Evolutionary conservation across 169 alveolate species (phyloP).

Genomic region (Plasmodium yoelii): DNA sequence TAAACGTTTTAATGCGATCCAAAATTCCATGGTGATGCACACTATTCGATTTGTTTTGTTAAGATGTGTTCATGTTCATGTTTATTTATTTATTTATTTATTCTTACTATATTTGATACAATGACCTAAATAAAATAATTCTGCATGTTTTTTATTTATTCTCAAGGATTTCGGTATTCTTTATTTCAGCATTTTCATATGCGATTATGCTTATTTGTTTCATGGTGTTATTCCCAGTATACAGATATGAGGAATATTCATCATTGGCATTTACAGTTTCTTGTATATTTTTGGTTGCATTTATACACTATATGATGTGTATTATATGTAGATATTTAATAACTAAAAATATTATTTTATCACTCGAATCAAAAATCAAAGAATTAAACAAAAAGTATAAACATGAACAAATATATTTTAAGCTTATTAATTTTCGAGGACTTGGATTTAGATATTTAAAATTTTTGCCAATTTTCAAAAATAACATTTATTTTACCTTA

Average conservation of each 20-base stretch:
- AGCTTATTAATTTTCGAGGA: conserved; percentile 43
- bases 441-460: conserved; percentile 57
- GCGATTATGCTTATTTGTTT: conserved; percentile 13
- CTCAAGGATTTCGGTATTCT: conserved; percentile 23
- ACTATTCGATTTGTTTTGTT: not conserved
- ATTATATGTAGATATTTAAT: conserved; percentile 34
- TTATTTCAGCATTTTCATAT: conserved; percentile 41
- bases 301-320: conserved; percentile 47
- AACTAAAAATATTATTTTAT: conserved; percentile 27
- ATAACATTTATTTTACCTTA: conserved; percentile 18
- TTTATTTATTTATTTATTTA: no score
- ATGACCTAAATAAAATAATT: not conserved
- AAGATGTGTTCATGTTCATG: no score
- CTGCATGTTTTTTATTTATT: not conserved
- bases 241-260: conserved; percentile 4
- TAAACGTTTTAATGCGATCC: conserved; percentile 44
- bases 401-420: conserved; percentile 48
- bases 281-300: conserved; percentile 36
- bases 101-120: not conserved
- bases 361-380: conserved; percentile 27
- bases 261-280: conserved; percentile 22
- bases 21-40: conserved; percentile 35
- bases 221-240: conserved; percentile 2
- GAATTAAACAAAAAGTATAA: conserved; percentile 37
- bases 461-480: not conserved